A percentile compares a stretch with the other conserved stretches of the same genome.
phyloP scores from a whole-genome alignment of 2,329 filamentous ascomycete species.

The Colletotrichum karsti region DNA sequence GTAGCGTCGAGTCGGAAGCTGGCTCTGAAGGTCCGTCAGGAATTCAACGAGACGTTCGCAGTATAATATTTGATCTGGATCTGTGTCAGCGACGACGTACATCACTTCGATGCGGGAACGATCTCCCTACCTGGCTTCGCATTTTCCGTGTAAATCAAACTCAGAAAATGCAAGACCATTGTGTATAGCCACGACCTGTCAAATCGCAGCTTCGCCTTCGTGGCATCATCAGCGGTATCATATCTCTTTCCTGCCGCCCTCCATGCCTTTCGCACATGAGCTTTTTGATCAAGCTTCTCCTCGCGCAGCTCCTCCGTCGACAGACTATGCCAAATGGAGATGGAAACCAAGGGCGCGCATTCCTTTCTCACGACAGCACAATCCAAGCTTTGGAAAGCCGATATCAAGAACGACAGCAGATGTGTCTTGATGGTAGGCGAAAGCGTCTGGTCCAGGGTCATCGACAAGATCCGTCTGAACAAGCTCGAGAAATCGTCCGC shows the following conservation, averaged over 20 bases:
- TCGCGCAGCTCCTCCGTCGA: slow-evolving; percentile 81
- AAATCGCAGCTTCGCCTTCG: slow-evolving; percentile 84
- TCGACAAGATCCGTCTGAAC: slow-evolving; percentile 88
- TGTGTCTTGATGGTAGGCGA: slow-evolving; percentile 76
- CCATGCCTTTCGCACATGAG: slow-evolving; percentile 90
- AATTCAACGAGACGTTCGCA: slow-evolving; percentile 95
- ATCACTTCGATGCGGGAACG: background rate
- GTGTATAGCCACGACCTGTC: slow-evolving; percentile 95
- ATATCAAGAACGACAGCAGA: slow-evolving; percentile 88
- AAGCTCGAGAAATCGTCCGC: slow-evolving; percentile 86
- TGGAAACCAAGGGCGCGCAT: slow-evolving; percentile 93
- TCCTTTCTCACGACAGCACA: slow-evolving; percentile 91
- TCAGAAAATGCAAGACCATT: slow-evolving; percentile 83
- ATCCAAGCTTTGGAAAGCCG: slow-evolving; percentile 93
- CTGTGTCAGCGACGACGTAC: slow-evolving; percentile 35
- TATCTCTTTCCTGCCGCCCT: slow-evolving; percentile 86
- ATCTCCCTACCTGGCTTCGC: slow-evolving; percentile 52
- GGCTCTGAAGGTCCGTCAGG: slow-evolving; percentile 88
- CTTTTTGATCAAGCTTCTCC: slow-evolving; percentile 73
- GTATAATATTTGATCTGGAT: slow-evolving; percentile 75
- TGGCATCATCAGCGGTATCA: slow-evolving; percentile 82
- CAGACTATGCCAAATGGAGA: slow-evolving; percentile 94
- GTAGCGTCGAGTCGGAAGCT: slow-evolving; percentile 92
- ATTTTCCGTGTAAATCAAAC: slow-evolving; percentile 70
- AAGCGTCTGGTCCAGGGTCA: slow-evolving; percentile 79